phyloP scores from a whole-genome alignment of 1,284 basidiomycete genomes.

The Trichosporon faecale region DNA sequence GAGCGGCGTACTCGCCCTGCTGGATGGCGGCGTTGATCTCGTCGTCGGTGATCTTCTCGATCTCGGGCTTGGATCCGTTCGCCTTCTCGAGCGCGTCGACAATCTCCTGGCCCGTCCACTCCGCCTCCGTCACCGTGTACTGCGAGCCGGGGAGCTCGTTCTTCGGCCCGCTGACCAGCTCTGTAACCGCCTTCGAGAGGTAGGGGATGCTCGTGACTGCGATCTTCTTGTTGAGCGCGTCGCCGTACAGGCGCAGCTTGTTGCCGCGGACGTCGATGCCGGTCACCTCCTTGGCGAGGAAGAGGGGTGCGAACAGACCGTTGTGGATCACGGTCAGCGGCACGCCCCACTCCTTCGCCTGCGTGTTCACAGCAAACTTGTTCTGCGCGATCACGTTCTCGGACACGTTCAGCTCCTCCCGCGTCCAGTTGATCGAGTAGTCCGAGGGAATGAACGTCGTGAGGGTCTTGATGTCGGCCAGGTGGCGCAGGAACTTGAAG shows the following conservation, averaged over 20 bases:
- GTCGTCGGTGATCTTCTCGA: slow-evolving; percentile 10
- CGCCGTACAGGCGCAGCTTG: slow-evolving; percentile 16
- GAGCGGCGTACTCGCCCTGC: slow-evolving; percentile 54
- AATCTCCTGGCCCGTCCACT: slow-evolving; percentile 14
- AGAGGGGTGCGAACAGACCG: slow-evolving; percentile 20
- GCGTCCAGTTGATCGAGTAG: slow-evolving; percentile 18
- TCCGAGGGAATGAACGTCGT: slow-evolving; percentile 21
- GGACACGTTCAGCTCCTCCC: slow-evolving; percentile 1
- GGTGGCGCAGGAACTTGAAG: slow-evolving; percentile 6
- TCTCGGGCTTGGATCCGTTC: neutral
- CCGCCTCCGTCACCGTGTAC: slow-evolving; percentile 15
- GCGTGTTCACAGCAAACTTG: neutral
- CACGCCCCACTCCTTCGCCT: slow-evolving; percentile 11
- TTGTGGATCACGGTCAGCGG: slow-evolving; percentile 14
- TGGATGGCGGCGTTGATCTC: slow-evolving; percentile 22
- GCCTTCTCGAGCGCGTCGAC: slow-evolving; percentile 7
- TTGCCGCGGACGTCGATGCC: slow-evolving; percentile 22
- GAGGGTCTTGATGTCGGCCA: slow-evolving; percentile 13
- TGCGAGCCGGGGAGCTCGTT: neutral
- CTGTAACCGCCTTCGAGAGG: slow-evolving; percentile 11
- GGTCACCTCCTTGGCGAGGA: neutral
- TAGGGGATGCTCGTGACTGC: slow-evolving; percentile 14
- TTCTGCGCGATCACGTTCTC: neutral
- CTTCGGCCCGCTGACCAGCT: slow-evolving; percentile 9
- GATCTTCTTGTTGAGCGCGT: neutral